Percentiles rank a stretch among this genome's conserved stretches.
Conservation (phyloP, 129 eudicot species). For the Pittosporum tobira region DNA sequence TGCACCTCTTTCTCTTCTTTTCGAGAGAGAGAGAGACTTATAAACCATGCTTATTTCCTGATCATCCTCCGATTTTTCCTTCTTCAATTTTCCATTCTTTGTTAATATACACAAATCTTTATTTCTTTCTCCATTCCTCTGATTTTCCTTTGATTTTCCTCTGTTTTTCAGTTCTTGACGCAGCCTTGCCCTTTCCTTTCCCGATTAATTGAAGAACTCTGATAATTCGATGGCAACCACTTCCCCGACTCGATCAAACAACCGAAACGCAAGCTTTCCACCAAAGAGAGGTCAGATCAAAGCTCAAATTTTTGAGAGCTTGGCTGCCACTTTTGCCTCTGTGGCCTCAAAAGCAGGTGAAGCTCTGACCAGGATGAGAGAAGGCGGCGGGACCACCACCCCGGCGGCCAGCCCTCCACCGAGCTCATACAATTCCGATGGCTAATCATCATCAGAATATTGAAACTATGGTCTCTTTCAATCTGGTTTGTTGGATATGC, state of each 20-base stretch:
- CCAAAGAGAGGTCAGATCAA: conserved; percentile 27
- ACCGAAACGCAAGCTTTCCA: background rate
- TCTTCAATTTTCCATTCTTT: no score
- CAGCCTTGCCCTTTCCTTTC: no score
- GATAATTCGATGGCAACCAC: background rate
- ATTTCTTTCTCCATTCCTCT: no score
- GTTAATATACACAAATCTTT: no score
- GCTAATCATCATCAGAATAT: background rate
- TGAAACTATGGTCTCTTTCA: background rate
- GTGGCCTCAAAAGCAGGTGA: conserved; percentile 12
- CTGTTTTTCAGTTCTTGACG: no score
- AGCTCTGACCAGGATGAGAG: background rate
- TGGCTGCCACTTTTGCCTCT: conserved; percentile 7
- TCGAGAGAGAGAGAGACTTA: background rate
- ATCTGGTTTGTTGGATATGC: background rate
- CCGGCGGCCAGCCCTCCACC: conserved; percentile 1
- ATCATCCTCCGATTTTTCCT: background rate
- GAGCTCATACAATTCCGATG: background rate
- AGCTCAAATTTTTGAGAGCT: conserved; percentile 24
- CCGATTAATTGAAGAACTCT: no score
- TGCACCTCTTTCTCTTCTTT: background rate
- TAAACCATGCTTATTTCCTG: background rate
- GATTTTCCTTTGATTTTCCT: no score
- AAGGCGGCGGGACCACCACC: background rate
- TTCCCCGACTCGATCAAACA: background rate